Evolutionary conservation across 2,329 filamentous ascomycete genomes (phyloP).

Genomic region (Cyanodermella asteris): DNA sequence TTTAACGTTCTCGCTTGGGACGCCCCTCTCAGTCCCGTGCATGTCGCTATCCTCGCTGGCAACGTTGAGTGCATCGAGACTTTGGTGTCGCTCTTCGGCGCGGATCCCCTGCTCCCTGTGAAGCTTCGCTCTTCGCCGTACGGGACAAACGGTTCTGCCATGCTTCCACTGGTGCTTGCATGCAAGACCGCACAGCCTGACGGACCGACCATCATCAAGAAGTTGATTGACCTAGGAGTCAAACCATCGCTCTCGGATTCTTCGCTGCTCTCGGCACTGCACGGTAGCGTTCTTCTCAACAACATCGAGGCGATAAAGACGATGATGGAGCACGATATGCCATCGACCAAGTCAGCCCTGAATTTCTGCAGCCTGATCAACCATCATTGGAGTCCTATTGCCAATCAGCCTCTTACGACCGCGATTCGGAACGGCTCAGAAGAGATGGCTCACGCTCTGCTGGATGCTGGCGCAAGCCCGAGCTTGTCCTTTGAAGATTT

Average conservation of each 20-base stretch:
- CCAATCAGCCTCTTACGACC: conserved; percentile 31
- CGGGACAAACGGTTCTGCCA: conserved; percentile 32
- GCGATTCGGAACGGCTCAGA: conserved; percentile 34
- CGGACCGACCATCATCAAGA: conserved; percentile 40
- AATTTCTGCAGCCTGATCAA: conserved; percentile 36
- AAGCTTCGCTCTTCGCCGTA: conserved; percentile 31
- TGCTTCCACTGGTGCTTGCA: conserved; percentile 49
- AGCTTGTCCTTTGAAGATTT: conserved; percentile 42
- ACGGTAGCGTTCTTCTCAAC: conserved; percentile 36
- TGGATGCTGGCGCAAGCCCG: conserved; percentile 39
- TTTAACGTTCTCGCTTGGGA: conserved; percentile 68
- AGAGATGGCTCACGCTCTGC: conserved; percentile 34
- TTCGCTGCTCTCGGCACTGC: conserved; percentile 40
- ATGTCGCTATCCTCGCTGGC: conserved; percentile 56
- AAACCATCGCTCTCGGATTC: conserved; percentile 52
- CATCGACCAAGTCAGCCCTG: conserved; percentile 39
- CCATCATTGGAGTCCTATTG: conserved; percentile 13
- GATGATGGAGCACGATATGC: conserved; percentile 32
- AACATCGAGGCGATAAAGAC: conserved; percentile 22
- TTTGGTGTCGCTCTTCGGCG: conserved; percentile 51
- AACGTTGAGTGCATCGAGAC: conserved; percentile 46
- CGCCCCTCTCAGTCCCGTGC: conserved; percentile 47
- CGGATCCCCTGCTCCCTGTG: conserved; percentile 53
- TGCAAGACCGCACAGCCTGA: conserved; percentile 39
- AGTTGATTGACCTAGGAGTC: conserved; percentile 48